Base-by-base conservation (phyloP, 345 rosid species). In the Hibiscus mutabilis region DNA sequence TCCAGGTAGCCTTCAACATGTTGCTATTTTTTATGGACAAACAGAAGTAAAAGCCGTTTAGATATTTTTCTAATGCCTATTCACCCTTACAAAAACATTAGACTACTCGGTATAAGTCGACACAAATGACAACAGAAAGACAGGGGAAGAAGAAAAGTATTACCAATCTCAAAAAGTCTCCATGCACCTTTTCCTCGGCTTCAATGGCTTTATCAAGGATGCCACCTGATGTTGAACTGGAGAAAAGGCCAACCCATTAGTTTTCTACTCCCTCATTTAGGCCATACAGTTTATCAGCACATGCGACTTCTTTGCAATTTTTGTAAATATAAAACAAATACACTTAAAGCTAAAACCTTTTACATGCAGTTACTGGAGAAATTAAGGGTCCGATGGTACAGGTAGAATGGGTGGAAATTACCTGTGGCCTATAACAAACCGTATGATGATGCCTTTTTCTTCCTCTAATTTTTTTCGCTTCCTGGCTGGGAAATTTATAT, bases 371-470 rank as follows among this genome's bases (percentile, higher is more conserved):
- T 55, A 25, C 18, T 9, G 51, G 31, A 19, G 27, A 53, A 55
- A 24, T 27, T 42, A 61, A 61, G 46, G 24, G 18, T 31, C 25
- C 10, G 15, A 62, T 8, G 8, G 37, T 22, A 44, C 6, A 2
- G 18, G 37, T 21, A 16, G 37, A 67, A 16, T 27, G n/a, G 2
- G 14, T 60, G 69, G 68, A 56, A 35, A 69, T 79, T 72, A 91
- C 98, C 98, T 88, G 83, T 86, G 96, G 69, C 98, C 98, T 59
- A 93, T 89, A 52, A 91, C 91, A 75, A 91, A 93, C 47, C 98
- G 92, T 61, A 93, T 82, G 68, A 93, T 44, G 72, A 93, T 75
- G 29, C 97, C 97, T 80, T 87, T 89, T 82, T 89, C 96, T 74
- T 84, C 84, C 74, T 89, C 97, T 74, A 93, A 66, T 78, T 68